Evolutionary conservation across 257 asterid genomes (phyloP), one percentile per base, ranked within the genome.

Genomic region (Knoxia roxburghii): DNA sequence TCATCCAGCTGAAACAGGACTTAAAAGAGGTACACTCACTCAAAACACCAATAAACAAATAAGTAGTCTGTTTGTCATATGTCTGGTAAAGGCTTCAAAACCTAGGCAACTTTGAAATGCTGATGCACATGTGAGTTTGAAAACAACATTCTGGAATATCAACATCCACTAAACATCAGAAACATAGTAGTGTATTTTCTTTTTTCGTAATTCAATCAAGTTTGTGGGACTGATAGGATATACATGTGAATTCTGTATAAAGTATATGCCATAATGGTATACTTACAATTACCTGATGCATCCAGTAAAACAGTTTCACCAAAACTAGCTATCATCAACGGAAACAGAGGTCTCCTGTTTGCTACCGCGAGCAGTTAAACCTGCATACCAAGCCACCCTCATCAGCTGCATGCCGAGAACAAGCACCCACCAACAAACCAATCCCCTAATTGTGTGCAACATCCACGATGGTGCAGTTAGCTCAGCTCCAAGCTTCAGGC

Each of bases 311-410:
- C 46, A 7, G 58, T 45, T 65, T 48, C 13, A 2, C 57, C 68
- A 7, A 26, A 46, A 49, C 48, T 49, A 65, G 59, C 41, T 64
- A n/a, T 37, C 77, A 57, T 8, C 69, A 20, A 68, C 75, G 50
- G 75, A 40, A 55, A 64, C 68, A 48, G 72, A 71, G 0, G 81
- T 50, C 68, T 73, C 70, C 48, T 75, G 78, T 52, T 61, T 78
- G 68, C 59, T 72, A 67, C 79, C 78, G 4, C 74, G 76, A 71
- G 90, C 83, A 18, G 95, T 80, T 68, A 90, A 85, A 53, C 97
- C 99, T 5, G 97, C 94, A 67, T 79, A 93, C 99, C 97, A 93
- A 65, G 97, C 99, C 24, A 88, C 95, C 70, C 97, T 79, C 99
- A 93, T 93, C 66, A 93, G 90, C 85, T 93, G 99, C 81, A 93